Percentiles rank a stretch among this genome's conserved stretches.
Evolutionary conservation across 2,329 filamentous ascomycete species (phyloP).

Genomic region (Blumeriella jaapii): DNA sequence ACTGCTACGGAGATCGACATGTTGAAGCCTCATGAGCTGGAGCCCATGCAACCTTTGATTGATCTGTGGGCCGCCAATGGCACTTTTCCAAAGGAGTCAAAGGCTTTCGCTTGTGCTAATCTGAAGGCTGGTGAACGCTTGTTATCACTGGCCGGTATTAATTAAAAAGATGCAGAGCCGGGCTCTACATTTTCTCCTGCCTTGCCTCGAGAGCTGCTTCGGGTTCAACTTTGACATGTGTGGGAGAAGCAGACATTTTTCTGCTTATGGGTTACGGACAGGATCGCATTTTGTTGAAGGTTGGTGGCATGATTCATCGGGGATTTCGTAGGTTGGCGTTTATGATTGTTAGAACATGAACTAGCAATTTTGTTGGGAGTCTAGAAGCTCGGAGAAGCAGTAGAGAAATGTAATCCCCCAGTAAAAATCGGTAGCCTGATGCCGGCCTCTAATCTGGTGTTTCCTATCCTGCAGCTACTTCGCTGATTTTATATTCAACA

Average conservation of each 20-base stretch:
- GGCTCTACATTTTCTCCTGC: no score
- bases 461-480: constrained; percentile 21
- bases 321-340: constrained; percentile 15
- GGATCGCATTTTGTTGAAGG: constrained; percentile 10
- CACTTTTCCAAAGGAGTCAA: constrained; percentile 67
- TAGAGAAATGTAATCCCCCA: no score
- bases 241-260: no score
- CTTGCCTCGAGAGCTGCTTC: no score
- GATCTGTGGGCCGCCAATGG: constrained; percentile 86
- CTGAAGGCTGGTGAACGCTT: constrained; percentile 47
- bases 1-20: constrained; percentile 73
- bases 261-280: no score
- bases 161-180: no score
- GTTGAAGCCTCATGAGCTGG: constrained; percentile 78
- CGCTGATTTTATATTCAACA: constrained; percentile 35
- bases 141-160: constrained; percentile 27
- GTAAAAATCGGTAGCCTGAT: no score
- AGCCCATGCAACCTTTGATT: constrained; percentile 91
- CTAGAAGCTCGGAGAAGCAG: no score
- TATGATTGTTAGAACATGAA: no score
- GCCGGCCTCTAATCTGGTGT: background rate
- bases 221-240: no score
- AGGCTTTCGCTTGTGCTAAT: constrained; percentile 55
- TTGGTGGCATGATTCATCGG: constrained; percentile 17
- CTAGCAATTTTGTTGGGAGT: no score